Conservation (phyloP, 192 early-diverging fungal species). For the Funneliformis mosseae region DNA sequence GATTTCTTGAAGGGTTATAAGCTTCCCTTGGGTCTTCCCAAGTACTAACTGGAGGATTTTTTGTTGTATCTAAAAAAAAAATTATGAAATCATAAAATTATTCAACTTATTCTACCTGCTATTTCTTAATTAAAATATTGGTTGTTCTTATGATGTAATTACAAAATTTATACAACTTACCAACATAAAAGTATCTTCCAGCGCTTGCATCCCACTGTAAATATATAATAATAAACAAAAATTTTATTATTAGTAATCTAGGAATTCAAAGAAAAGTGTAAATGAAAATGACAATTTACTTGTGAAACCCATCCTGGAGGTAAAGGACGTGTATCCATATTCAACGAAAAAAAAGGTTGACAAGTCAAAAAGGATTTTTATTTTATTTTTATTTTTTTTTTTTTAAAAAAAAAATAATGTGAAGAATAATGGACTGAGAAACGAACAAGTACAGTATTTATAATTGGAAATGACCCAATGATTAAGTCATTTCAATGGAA, state of each 20-base stretch:
- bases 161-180: not conserved
- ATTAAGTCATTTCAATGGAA: no score
- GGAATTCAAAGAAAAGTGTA: not conserved
- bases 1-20: no score
- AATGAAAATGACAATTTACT: not conserved
- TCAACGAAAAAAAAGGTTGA: not conserved
- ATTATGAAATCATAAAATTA: not conserved
- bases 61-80: conserved; percentile 1
- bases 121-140: no score
- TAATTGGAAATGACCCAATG: no score
- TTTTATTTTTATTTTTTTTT: no score
- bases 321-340: not conserved
- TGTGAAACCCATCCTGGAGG: conserved; percentile 1
- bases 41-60: not conserved
- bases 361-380: no score
- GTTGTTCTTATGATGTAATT: no score
- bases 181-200: conserved; percentile 3
- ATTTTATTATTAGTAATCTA: not conserved
- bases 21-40: not conserved
- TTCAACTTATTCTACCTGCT: no score
- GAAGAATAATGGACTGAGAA: no score
- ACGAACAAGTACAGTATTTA: no score
- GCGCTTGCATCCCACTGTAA: not conserved
- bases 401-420: no score
- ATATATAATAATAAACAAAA: not conserved